phyloP scores from a whole-genome alignment of 2,329 filamentous ascomycete genomes.

The Blastomyces parvus region DNA sequence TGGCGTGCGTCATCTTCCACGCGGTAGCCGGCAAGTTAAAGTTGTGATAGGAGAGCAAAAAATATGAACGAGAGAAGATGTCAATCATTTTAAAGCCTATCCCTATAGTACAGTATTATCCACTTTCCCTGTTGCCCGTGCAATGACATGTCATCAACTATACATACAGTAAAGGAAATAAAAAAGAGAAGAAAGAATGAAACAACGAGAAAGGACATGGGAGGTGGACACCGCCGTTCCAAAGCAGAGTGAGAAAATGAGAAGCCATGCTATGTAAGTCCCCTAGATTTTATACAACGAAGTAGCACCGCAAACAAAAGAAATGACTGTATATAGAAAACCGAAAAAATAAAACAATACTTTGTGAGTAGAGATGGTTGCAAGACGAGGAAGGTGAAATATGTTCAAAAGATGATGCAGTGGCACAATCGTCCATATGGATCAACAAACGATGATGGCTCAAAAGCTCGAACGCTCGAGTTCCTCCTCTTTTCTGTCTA shows the following conservation, averaged over 20 bases:
- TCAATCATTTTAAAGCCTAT: neutral
- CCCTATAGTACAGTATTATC: conserved; percentile 6
- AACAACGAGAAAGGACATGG: conserved; percentile 20
- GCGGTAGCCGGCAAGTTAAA: neutral
- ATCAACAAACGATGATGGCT: neutral
- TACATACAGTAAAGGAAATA: conserved; percentile 19
- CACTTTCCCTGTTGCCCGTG: neutral
- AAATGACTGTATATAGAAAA: conserved; percentile 5
- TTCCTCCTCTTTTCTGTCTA: neutral
- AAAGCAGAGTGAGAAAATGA: conserved; percentile 23
- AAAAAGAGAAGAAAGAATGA: conserved; percentile 14
- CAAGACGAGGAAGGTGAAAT: neutral
- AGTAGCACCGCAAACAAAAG: conserved; percentile 19
- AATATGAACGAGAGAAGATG: neutral
- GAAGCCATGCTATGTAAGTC: conserved; percentile 25
- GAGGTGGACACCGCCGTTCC: conserved; percentile 16
- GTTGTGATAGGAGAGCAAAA: neutral
- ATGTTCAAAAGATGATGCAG: neutral
- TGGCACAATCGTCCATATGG: neutral
- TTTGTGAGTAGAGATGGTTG: conserved; percentile 6
- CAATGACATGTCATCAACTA: conserved; percentile 4
- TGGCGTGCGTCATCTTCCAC: neutral
- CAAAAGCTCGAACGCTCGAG: neutral
- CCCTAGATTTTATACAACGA: conserved; percentile 13
- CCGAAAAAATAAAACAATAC: neutral